phyloP scores from a whole-genome alignment of 805 yeast genomes.

The Candida ponderosae region DNA sequence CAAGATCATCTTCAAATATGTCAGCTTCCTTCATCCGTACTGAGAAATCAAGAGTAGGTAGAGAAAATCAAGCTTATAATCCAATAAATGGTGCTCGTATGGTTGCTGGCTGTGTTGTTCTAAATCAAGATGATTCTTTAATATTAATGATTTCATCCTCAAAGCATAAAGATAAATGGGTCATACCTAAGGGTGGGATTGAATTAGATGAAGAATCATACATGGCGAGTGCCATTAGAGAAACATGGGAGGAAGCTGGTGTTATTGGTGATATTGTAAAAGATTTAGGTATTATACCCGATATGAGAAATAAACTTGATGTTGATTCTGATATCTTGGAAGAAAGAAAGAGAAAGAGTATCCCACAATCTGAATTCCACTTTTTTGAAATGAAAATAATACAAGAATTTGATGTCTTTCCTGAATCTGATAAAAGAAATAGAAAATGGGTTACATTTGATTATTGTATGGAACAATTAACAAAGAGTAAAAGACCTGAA shows the following conservation, averaged over 20 bases:
- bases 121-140: slow-evolving; percentile 45
- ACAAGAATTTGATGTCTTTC: slow-evolving; percentile 58
- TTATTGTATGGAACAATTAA: slow-evolving; percentile 58
- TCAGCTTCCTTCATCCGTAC: background rate
- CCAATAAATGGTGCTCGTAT: slow-evolving; percentile 64
- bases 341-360: slow-evolving; percentile 16
- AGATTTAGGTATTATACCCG: slow-evolving; percentile 61
- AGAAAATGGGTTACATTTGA: slow-evolving; percentile 70
- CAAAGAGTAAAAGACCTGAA: slow-evolving; percentile 56
- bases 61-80: slow-evolving; percentile 41
- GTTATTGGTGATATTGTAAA: slow-evolving; percentile 55
- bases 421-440: slow-evolving; percentile 56
- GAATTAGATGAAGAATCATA: slow-evolving; percentile 64
- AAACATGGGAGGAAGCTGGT: slow-evolving; percentile 98
- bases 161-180: slow-evolving; percentile 66
- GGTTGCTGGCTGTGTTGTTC: slow-evolving; percentile 88
- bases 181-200: slow-evolving; percentile 93
- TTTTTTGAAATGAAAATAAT: slow-evolving; percentile 70
- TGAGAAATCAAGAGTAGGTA: slow-evolving; percentile 21
- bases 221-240: slow-evolving; percentile 56
- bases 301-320: slow-evolving; percentile 42
- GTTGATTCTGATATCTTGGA: slow-evolving; percentile 15
- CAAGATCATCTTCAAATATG: slow-evolving; percentile 23
- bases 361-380: slow-evolving; percentile 80
- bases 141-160: slow-evolving; percentile 78